Percentiles rank a stretch among this genome's conserved stretches.
These are phyloP conservation scores for Candida silvicultrix DNA, from an alignment of 805 yeast species.

Conservation along the genomic window DNA sequence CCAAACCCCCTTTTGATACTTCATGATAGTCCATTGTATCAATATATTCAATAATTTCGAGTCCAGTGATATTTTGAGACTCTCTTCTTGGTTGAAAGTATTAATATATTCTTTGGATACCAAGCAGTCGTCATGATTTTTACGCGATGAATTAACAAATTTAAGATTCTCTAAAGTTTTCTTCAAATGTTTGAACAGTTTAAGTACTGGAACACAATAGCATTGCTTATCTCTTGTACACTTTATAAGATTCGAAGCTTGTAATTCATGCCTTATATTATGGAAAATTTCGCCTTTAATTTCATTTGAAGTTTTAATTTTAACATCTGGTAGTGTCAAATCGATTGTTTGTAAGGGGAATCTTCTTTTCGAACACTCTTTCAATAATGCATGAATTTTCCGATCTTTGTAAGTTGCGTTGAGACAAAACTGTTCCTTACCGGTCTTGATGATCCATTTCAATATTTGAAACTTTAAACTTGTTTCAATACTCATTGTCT, in stretches of 20 bases:
- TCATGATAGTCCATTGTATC: constrained; percentile 3
- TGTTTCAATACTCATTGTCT: background rate
- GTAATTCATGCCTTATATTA: constrained; percentile 18
- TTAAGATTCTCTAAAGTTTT: background rate
- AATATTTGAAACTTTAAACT: constrained; percentile 13
- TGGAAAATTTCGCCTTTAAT: constrained; percentile 21
- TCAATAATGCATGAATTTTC: constrained; percentile 10
- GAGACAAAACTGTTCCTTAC: constrained; percentile 10
- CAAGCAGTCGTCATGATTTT: constrained; percentile 1
- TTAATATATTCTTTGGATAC: constrained; percentile 1
- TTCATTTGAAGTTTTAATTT: constrained; percentile 8
- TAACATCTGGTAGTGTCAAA: constrained; percentile 3
- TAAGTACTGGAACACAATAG: constrained; percentile 8
- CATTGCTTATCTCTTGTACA: constrained; percentile 19
- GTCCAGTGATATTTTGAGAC: background rate
- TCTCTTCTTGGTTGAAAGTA: background rate
- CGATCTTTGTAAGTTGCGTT: constrained; percentile 10
- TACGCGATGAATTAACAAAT: background rate
- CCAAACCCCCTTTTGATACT: constrained; percentile 5
- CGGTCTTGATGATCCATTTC: constrained; percentile 15
- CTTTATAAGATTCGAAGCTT: constrained; percentile 13
- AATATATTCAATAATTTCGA: constrained; percentile 2
- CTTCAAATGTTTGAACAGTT: constrained; percentile 4
- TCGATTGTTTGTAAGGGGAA: constrained; percentile 12
- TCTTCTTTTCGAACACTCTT: constrained; percentile 7